Percentiles rank a stretch among this genome's conserved stretches.
Conservation (phyloP, 2,329 filamentous ascomycete species). For the Calonectria henricotiae region DNA sequence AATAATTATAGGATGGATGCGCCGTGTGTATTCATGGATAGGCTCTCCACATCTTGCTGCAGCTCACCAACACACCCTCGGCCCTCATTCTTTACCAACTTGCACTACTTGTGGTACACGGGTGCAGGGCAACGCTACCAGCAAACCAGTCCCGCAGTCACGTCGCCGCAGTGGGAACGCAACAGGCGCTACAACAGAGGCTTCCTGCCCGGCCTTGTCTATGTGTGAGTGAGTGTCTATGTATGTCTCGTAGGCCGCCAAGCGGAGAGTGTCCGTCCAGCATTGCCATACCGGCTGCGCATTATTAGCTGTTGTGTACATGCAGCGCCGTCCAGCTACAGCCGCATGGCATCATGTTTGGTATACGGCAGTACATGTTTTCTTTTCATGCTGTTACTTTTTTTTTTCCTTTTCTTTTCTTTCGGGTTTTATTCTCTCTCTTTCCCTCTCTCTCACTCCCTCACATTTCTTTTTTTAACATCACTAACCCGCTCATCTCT, state of each 20-base stretch:
- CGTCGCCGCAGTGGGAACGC: constrained; percentile 18
- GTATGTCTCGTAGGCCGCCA: constrained; percentile 12
- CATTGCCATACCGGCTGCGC: constrained; percentile 9
- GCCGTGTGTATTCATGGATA: constrained; percentile 24
- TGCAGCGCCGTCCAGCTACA: constrained; percentile 6
- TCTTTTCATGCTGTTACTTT: constrained; percentile 18
- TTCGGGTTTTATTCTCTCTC: constrained; percentile 3
- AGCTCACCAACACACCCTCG: constrained; percentile 19
- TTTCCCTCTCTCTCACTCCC: not conserved
- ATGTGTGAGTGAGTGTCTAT: constrained; percentile 19
- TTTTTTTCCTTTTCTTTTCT: constrained; percentile 10
- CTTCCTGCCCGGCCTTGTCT: constrained; percentile 1
- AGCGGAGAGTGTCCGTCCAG: constrained; percentile 12
- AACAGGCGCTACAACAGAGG: constrained; percentile 6
- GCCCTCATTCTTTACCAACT: constrained; percentile 6
- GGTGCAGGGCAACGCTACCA: constrained; percentile 11
- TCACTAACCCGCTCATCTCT: not conserved
- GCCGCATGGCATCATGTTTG: constrained; percentile 24
- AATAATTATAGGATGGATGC: constrained; percentile 23
- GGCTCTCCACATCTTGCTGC: constrained; percentile 18
- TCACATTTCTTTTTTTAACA: constrained; percentile 16
- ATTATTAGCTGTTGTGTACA: constrained; percentile 9
- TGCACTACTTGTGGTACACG: constrained; percentile 3
- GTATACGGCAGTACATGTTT: constrained; percentile 16
- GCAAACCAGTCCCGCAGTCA: constrained; percentile 13